Conservation (phyloP, 345 rosid genomes). For the Gossypium ekmanianum region DNA sequence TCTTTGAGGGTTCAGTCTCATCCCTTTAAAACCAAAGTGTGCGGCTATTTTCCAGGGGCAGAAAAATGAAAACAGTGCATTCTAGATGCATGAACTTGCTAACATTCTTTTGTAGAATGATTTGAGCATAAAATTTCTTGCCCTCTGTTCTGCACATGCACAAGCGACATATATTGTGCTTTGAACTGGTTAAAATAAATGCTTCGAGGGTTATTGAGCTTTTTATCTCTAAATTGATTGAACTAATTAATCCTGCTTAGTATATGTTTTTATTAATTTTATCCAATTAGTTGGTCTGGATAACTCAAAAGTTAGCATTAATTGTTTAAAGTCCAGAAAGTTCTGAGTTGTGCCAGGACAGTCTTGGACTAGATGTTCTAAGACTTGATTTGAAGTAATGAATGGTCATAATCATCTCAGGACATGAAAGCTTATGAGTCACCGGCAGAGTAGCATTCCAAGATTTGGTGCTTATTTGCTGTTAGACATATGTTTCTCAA, state of each 20-base stretch:
- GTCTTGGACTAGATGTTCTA: background rate
- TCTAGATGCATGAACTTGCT: background rate
- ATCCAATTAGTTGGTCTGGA: background rate
- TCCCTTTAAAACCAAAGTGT: background rate
- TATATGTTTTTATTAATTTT: background rate
- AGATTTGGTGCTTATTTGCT: background rate
- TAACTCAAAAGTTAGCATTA: background rate
- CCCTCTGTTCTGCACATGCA: background rate
- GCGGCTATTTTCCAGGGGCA: background rate
- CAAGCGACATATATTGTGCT: background rate
- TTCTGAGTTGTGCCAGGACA: background rate
- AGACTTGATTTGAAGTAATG: background rate
- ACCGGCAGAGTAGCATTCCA: background rate
- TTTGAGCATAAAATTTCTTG: background rate
- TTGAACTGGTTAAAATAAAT: background rate
- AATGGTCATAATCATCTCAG: background rate
- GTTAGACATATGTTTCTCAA: background rate
- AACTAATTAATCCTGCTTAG: background rate
- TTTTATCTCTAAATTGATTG: background rate
- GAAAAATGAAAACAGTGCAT: background rate
- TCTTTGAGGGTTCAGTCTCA: background rate
- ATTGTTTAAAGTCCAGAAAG: background rate
- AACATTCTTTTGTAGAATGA: slow-evolving; percentile 8
- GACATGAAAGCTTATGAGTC: background rate
- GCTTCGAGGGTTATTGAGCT: background rate